These are phyloP conservation scores for Solanum ahanhuiri DNA, from an alignment of 257 asterid species.

Conservation along the genomic window DNA sequence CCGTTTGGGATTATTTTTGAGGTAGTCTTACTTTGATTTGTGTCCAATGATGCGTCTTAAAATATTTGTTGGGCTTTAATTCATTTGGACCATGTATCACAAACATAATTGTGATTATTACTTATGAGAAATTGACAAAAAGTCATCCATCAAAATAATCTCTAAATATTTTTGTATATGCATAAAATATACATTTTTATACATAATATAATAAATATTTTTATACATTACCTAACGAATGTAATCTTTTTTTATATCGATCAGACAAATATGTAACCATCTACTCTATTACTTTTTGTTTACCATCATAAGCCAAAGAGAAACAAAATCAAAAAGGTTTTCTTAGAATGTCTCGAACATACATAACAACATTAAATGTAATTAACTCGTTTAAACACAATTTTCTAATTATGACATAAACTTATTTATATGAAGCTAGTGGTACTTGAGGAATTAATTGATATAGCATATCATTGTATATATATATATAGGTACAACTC, in stretches of 20 bases:
- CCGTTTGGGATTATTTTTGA: too few relatives aligned
- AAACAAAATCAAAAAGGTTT: background rate
- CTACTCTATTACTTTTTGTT: background rate
- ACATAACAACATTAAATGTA: background rate
- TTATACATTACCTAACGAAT: too few relatives aligned
- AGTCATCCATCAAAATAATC: background rate
- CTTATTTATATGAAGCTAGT: background rate
- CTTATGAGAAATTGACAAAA: too few relatives aligned
- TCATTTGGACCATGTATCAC: too few relatives aligned
- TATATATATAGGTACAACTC: background rate
- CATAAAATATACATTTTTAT: too few relatives aligned
- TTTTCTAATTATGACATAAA: background rate
- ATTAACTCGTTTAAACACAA: background rate
- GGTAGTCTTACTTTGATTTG: too few relatives aligned
- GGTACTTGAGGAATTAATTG: background rate
- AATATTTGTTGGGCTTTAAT: too few relatives aligned
- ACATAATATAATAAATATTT: too few relatives aligned
- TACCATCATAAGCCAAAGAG: background rate
- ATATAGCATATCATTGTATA: background rate
- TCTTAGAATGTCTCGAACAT: background rate
- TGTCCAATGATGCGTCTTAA: too few relatives aligned
- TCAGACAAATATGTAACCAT: too few relatives aligned
- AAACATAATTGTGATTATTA: too few relatives aligned
- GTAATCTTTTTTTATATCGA: background rate
- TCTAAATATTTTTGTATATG: too few relatives aligned